phyloP scores from a whole-genome alignment of 2,329 filamentous ascomycete species.

The Beauveria bassiana region DNA sequence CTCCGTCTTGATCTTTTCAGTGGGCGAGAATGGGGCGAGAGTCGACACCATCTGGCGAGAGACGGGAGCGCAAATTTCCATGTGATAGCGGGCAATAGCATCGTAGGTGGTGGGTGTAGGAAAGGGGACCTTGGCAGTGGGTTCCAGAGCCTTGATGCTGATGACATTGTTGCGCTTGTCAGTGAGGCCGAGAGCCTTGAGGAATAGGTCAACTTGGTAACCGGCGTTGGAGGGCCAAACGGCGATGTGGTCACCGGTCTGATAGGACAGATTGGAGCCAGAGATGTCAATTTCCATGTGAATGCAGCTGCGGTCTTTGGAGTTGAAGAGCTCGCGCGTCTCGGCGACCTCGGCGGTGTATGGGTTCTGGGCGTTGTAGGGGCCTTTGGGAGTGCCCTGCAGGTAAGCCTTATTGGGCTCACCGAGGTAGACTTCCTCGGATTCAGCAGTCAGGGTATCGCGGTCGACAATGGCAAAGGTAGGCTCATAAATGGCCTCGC shows the following conservation, averaged over 20 bases:
- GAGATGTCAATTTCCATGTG: slow-evolving; percentile 93
- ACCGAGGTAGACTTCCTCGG: slow-evolving; percentile 80
- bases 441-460: slow-evolving; percentile 64
- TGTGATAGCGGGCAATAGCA: slow-evolving; percentile 85
- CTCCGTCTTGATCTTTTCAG: slow-evolving; percentile 75
- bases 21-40: slow-evolving; percentile 81
- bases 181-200: slow-evolving; percentile 67
- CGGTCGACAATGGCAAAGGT: slow-evolving; percentile 77
- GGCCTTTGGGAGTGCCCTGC: slow-evolving; percentile 73
- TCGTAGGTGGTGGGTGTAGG: slow-evolving; percentile 96
- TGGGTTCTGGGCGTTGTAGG: slow-evolving; percentile 93
- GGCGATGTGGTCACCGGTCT: slow-evolving; percentile 95
- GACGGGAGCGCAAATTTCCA: slow-evolving; percentile 91
- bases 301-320: slow-evolving; percentile 87
- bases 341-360: slow-evolving; percentile 91
- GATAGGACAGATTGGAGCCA: slow-evolving; percentile 83
- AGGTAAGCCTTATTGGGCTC: slow-evolving; percentile 96
- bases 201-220: slow-evolving; percentile 82
- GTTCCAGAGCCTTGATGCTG: slow-evolving; percentile 82
- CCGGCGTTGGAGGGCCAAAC: slow-evolving; percentile 96
- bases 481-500: slow-evolving; percentile 92
- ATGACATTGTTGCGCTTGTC: slow-evolving; percentile 77
- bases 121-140: slow-evolving; percentile 95
- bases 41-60: slow-evolving; percentile 91
- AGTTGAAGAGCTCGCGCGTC: slow-evolving; percentile 83